These are phyloP conservation scores for Penicillium mononematosum DNA, from an alignment of 495 filamentous ascomycete species.

Conservation along the genomic window DNA sequence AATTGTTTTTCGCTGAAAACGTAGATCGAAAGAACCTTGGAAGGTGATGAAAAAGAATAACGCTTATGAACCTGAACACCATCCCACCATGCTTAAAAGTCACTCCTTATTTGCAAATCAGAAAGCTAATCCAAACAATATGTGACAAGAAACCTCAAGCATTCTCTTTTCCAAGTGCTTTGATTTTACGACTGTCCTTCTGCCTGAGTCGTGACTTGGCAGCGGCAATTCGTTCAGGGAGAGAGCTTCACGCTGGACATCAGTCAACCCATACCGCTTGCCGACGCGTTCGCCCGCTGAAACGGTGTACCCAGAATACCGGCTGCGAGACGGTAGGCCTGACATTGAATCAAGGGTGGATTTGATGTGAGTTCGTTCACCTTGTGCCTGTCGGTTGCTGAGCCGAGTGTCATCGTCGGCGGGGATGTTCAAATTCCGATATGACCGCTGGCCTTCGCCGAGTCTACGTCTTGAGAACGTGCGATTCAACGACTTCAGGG, in stretches of 20 bases:
- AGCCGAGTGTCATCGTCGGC: conserved; percentile 16
- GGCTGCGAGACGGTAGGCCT: conserved; percentile 12
- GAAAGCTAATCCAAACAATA: conserved; percentile 2
- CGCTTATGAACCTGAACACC: conserved; percentile 4
- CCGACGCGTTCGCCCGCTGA: conserved; percentile 38
- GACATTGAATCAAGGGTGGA: conserved; percentile 29
- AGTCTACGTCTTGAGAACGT: conserved; percentile 21
- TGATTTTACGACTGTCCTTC: conserved; percentile 40
- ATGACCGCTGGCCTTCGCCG: conserved; percentile 27
- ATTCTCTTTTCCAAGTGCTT: conserved; percentile 36
- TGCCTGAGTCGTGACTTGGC: conserved; percentile 62
- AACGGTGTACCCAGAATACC: conserved; percentile 25
- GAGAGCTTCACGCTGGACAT: conserved; percentile 44
- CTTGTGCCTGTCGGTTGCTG: conserved; percentile 21
- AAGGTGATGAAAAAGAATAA: not conserved
- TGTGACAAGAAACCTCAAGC: not conserved
- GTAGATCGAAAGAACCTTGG: not conserved
- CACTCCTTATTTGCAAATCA: conserved; percentile 7
- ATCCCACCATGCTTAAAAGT: not conserved
- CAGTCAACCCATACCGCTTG: conserved; percentile 32
- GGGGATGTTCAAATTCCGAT: conserved; percentile 29
- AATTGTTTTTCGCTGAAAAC: not conserved
- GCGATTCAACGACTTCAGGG: conserved; percentile 29
- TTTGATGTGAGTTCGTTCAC: conserved; percentile 36
- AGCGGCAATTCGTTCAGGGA: conserved; percentile 60